A percentile compares a stretch with the other conserved stretches of the same genome.
phyloP scores from a whole-genome alignment of 176 grass and related monocot genomes.

The Leersia perrieri region DNA sequence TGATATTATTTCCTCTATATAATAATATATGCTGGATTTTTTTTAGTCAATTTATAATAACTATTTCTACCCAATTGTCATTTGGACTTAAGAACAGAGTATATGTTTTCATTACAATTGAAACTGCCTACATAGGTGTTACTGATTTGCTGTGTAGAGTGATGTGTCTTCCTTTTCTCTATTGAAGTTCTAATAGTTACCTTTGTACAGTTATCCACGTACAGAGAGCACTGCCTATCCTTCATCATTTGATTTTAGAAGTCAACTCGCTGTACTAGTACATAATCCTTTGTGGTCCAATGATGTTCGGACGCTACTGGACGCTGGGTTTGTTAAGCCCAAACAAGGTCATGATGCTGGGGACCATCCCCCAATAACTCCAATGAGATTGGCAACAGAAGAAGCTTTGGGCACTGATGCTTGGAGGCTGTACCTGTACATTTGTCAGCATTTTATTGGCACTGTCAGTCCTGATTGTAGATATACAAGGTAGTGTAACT shows the following conservation, averaged over 20 bases:
- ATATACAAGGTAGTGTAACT: constrained; percentile 80
- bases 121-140: constrained; percentile 11
- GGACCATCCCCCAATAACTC: constrained; percentile 95
- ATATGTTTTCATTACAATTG: background rate
- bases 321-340: constrained; percentile 76
- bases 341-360: constrained; percentile 82
- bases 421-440: constrained; percentile 92
- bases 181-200: constrained; percentile 16
- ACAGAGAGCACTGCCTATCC: constrained; percentile 97
- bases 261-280: constrained; percentile 57
- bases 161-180: background rate
- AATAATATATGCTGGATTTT: background rate
- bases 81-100: background rate
- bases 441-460: constrained; percentile 95
- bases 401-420: constrained; percentile 82
- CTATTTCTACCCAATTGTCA: background rate
- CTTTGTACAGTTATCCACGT: constrained; percentile 83
- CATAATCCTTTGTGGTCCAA: constrained; percentile 81
- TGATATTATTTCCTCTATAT: constrained; percentile 8
- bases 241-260: constrained; percentile 88
- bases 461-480: constrained; percentile 81
- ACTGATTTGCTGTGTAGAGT: background rate
- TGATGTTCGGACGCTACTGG: constrained; percentile 60
- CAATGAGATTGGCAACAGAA: constrained; percentile 84
- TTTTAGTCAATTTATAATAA: background rate